Evolutionary conservation across 805 yeast species (phyloP), one percentile per base, ranked within the genome.

Genomic region (Yarrowia sp.): DNA sequence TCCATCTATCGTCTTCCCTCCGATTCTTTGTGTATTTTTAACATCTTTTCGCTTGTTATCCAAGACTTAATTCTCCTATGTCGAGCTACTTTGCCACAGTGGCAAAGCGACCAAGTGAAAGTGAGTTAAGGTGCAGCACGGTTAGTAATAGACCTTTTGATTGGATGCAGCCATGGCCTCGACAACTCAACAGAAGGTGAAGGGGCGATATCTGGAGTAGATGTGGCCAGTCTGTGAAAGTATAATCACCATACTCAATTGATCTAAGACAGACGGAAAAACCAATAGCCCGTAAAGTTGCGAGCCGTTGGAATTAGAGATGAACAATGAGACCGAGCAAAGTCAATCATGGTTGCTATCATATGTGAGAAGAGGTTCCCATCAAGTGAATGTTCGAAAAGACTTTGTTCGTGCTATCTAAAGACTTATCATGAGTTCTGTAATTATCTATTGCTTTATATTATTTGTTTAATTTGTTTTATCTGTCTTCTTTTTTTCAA

Each of bases 21-120:
- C 30, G 30, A 24, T 12, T 34, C 39, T 9, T 36, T 52, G 43
- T 52, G 17, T 19, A 7, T 14, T 38, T 52, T 52, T 52, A 15
- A 14, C 10, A 6, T 7, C 17, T 17, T n/a, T 52, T 34, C 9
- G 17, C 15, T 39, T 24, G 46, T 39, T 24, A 2, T n/a, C 19
- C 20, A 3, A 15, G 46, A 20, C 36, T 17, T 40, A 55, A 39
- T 17, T 24, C 4, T 15, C 24, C 33, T 5, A 4, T 15, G 33
- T 20, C 43, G 58, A 20, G 43, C 15, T 20, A 55, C 61, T 55
- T 38, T 39, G 61, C 61, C 61, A 39, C 61, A n/a, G 61, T 39
- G 46, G 61, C 61, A 39, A 39, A 39, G 46, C 36, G 61, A 20
- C 60, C 10, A 39, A 53, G 44, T 15, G 60, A 38, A 39, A 39